Evolutionary conservation across 2,329 filamentous ascomycete genomes (phyloP), one percentile per base, ranked within the genome.

Genomic region (Capronia epimyces): DNA sequence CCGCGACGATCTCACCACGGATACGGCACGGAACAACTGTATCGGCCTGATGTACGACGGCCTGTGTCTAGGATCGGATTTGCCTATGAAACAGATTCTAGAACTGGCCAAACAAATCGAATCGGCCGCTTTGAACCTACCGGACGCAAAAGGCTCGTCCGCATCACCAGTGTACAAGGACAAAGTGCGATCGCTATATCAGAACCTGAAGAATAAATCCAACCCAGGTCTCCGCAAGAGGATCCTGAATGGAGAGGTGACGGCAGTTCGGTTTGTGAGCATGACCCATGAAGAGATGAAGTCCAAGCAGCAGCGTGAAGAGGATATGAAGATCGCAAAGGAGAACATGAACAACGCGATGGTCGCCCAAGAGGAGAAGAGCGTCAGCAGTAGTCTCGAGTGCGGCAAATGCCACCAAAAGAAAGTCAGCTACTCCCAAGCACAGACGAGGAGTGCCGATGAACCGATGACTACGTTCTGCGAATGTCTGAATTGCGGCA

Each of bases 321-420:
- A 84, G 65, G 89, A 96, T 61, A 74, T 80, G 61, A 82, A 82
- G 67, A 78, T 95, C 44, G 79, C 89, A 66, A 82, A 87, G 71
- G 89, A 96, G 71, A 98, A 98, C 71, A 90, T 97, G 87, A 89
- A 89, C 75, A 89, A 91, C 70, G 89, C 93, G 1, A 94, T 97
- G 83, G 90, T 95, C 9, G 87, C 91, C 50, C 86, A 90, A 76
- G 86, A 83, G 15, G 86, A 95, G 71, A 93, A 89, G 78, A 90
- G 86, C 66, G 89, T 96, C 72, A 89, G 84, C 67, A 85, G 86
- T 66, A 87, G 84, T 50, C 78, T 97, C 64, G 84, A 88, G 71
- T 98, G 93, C 73, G 82, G 89, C 65, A 90, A 89, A 70, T 98
- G 93, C 72, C 87, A 87, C 63, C 79, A 95, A 78, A 90, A 87